These are phyloP conservation scores for Malania oleifera DNA, from an alignment of 164 flowering plant species.

Conservation along the genomic window DNA sequence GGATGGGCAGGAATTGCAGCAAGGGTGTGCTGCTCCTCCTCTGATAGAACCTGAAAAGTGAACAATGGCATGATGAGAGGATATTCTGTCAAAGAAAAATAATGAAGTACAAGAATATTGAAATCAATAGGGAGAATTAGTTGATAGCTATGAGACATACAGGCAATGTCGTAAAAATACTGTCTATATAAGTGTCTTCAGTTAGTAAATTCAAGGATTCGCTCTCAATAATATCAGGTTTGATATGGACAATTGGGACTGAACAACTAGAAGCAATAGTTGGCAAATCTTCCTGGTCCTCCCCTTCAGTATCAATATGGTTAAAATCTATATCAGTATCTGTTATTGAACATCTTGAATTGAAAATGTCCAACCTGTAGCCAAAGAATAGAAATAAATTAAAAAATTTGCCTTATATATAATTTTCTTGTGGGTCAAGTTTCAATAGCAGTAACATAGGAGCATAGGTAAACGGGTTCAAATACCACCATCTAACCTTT, in stretches of 20 bases:
- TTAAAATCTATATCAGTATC: constrained; percentile 42
- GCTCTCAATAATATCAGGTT: constrained; percentile 45
- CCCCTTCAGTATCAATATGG: constrained; percentile 38
- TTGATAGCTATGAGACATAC: constrained; percentile 29
- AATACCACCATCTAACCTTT: too few species aligned
- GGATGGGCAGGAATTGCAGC: constrained; percentile 99
- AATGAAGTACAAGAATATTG: neutral
- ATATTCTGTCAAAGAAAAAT: neutral
- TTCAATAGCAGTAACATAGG: too few species aligned
- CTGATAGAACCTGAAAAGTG: constrained; percentile 61
- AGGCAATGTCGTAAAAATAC: constrained; percentile 68
- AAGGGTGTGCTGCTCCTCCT: constrained; percentile 73
- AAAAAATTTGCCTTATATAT: too few species aligned
- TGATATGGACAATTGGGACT: constrained; percentile 52
- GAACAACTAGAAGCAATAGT: constrained; percentile 33
- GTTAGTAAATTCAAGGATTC: constrained; percentile 53
- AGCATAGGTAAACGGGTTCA: too few species aligned
- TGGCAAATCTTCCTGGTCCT: constrained; percentile 34
- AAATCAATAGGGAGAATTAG: neutral
- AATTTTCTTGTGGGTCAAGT: too few species aligned
- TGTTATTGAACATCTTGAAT: constrained; percentile 48
- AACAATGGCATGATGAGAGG: neutral
- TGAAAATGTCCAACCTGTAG: constrained; percentile 35
- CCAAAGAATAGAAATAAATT: neutral
- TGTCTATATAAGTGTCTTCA: constrained; percentile 46